Evolutionary conservation across 495 filamentous ascomycete genomes (phyloP), one percentile per base, ranked within the genome.

Genomic region (Talaromyces adpressus): DNA sequence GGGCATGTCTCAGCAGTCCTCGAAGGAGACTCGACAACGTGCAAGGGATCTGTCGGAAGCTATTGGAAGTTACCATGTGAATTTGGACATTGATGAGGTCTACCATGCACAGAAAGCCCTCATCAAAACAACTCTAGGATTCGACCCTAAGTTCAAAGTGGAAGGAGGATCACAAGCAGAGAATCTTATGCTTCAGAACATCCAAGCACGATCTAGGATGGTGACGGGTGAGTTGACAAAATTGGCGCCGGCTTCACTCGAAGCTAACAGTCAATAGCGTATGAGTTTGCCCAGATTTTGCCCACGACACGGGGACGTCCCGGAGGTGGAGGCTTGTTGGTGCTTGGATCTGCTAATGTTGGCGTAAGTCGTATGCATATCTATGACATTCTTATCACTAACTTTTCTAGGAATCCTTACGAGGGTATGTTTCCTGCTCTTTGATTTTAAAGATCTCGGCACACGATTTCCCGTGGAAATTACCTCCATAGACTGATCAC

Each of bases 151-250:
- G 62, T 96, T 91, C 76, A 89, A 86, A 70, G 82, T 86, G 23
- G 75, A 91, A 54, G 89, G 89, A 25, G 91, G 89, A 6, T 76
- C 71, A 14, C 63, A 67, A 4, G 71, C 82, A 0, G 85, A 88
- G 66, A 91, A 88, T 59, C 72, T 90, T 14, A 88, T 87, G 4
- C 72, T 93, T 20, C 93, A 93, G 68, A 93, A 92, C 67, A 85
- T 96, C 20, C 92, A 96, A 69, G 91, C 91, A 2, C 78, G 92
- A 2, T 72, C 82, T 8, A 77, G 93, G 60, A 96, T 97, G 92
- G 91, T 96, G 2, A 79, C 58, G 3, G 53, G 52, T 60, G 18
- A 29, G 34, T 23, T 62, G 16, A 9, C n/a, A 47, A 3, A 47
- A 2, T 47, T 9, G 16, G 14, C 3, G 16, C 36, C 41, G 18